Evolutionary conservation across 2,329 filamentous ascomycete genomes (phyloP).

Genomic region (Pseudocercospora macadamiae): DNA sequence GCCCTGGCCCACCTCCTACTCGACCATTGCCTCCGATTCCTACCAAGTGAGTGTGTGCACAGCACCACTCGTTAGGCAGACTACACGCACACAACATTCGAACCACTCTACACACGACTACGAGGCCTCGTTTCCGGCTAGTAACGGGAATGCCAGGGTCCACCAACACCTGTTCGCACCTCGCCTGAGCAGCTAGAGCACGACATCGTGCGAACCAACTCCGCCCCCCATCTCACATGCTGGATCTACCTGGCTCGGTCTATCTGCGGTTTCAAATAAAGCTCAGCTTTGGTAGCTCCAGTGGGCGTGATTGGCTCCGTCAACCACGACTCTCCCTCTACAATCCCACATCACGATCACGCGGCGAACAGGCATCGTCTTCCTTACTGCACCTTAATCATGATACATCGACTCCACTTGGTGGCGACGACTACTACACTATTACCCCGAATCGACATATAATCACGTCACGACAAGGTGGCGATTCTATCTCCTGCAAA

Average conservation of each 20-base stretch:
- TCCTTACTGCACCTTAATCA: constrained; percentile 10
- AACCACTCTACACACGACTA: constrained; percentile 7
- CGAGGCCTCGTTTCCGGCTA: constrained; percentile 6
- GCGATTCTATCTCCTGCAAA: too few species aligned
- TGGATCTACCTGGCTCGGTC: constrained; percentile 3
- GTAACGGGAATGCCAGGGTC: background rate
- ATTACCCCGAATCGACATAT: background rate
- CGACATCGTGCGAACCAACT: background rate
- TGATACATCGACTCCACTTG: constrained; percentile 4
- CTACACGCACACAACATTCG: too few species aligned
- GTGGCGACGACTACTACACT: background rate
- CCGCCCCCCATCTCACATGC: background rate
- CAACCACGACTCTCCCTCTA: background rate
- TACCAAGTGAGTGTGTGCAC: constrained; percentile 38
- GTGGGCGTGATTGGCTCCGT: constrained; percentile 5
- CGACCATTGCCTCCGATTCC: constrained; percentile 52
- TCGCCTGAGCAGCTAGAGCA: background rate
- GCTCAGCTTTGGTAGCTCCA: constrained; percentile 1
- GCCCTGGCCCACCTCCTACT: constrained; percentile 52
- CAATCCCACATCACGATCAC: background rate
- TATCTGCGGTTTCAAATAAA: constrained; percentile 5
- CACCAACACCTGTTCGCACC: constrained; percentile 2
- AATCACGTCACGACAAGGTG: background rate
- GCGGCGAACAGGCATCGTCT: constrained; percentile 9
- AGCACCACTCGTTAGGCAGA: too few species aligned